A percentile compares a stretch with the other conserved stretches of the same genome.
Evolutionary conservation across 2,329 filamentous ascomycete species (phyloP).

Genomic region (Aureobasidium namibiae): DNA sequence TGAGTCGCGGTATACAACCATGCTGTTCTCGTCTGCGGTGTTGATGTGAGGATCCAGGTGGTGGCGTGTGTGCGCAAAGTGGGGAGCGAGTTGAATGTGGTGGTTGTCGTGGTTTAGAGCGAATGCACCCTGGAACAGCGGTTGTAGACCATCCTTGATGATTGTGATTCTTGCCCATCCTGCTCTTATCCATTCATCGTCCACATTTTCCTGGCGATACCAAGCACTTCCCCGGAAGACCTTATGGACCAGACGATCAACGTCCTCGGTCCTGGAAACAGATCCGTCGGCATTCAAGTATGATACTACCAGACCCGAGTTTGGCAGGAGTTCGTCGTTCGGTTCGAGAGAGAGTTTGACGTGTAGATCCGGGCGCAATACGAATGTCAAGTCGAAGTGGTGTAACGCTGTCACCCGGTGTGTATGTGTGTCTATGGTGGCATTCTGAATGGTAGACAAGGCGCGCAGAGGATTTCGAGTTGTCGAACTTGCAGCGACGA

Average conservation of each 20-base stretch:
- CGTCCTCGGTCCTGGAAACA: slow-evolving; percentile 55
- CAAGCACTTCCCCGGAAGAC: slow-evolving; percentile 78
- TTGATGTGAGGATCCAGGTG: slow-evolving; percentile 60
- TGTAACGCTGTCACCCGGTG: slow-evolving; percentile 73
- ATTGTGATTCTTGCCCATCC: slow-evolving; percentile 84
- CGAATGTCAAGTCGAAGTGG: slow-evolving; percentile 77
- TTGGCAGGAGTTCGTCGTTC: slow-evolving; percentile 79
- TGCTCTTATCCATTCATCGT: slow-evolving; percentile 63
- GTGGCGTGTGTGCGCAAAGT: slow-evolving; percentile 66
- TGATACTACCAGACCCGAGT: slow-evolving; percentile 60
- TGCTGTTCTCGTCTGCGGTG: slow-evolving; percentile 52
- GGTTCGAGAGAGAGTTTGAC: slow-evolving; percentile 77
- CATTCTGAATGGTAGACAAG: slow-evolving; percentile 64
- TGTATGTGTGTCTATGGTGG: slow-evolving; percentile 68
- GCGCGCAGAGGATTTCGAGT: slow-evolving; percentile 69
- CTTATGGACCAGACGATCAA: slow-evolving; percentile 66
- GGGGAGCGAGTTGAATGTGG: slow-evolving; percentile 69
- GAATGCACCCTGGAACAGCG: slow-evolving; percentile 87
- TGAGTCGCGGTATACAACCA: slow-evolving; percentile 89
- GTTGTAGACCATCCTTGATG: slow-evolving; percentile 63
- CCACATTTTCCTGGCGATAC: slow-evolving; percentile 45
- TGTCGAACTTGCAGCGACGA: slow-evolving; percentile 43
- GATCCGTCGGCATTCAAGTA: slow-evolving; percentile 66
- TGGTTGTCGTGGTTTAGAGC: slow-evolving; percentile 73
- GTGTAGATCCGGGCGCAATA: slow-evolving; percentile 56